Conservation (phyloP, 1,139 yeast genomes). For the Candida mesenterica region DNA sequence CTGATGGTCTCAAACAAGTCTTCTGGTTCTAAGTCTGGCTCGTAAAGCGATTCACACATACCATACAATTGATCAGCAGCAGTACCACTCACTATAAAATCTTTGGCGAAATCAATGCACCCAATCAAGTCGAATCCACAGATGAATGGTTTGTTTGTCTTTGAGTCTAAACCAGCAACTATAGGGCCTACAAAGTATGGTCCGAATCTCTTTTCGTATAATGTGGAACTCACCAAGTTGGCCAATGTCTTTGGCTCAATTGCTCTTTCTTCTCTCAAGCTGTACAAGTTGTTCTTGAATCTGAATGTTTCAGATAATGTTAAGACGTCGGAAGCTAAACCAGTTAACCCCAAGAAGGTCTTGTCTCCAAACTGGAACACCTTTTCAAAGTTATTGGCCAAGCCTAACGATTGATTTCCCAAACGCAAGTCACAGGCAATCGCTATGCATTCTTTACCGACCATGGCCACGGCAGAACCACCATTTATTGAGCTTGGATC, state of each 20-base stretch:
- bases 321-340: constrained; percentile 90
- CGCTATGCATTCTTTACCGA: constrained; percentile 97
- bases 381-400: constrained; percentile 90
- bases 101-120: constrained; percentile 92
- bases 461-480: constrained; percentile 98
- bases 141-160: constrained; percentile 79
- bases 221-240: constrained; percentile 82
- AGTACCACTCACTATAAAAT: constrained; percentile 96
- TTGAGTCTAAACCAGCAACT: constrained; percentile 89
- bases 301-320: constrained; percentile 82
- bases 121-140: constrained; percentile 98
- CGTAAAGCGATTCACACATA: constrained; percentile 97
- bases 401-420: constrained; percentile 91
- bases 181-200: constrained; percentile 97
- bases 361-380: constrained; percentile 78
- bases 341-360: constrained; percentile 87
- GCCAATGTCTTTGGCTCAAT: constrained; percentile 95
- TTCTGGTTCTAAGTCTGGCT: constrained; percentile 90
- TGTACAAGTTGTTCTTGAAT: constrained; percentile 82
- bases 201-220: constrained; percentile 91
- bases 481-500: constrained; percentile 57
- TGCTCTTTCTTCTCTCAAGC: constrained; percentile 83
- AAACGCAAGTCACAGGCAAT: constrained; percentile 94
- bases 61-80: constrained; percentile 95
- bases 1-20: constrained; percentile 94